Evolutionary conservation across 208 protist species (phyloP), one percentile per base, ranked within the genome.

Genomic region (Leishmania gerbilli): DNA sequence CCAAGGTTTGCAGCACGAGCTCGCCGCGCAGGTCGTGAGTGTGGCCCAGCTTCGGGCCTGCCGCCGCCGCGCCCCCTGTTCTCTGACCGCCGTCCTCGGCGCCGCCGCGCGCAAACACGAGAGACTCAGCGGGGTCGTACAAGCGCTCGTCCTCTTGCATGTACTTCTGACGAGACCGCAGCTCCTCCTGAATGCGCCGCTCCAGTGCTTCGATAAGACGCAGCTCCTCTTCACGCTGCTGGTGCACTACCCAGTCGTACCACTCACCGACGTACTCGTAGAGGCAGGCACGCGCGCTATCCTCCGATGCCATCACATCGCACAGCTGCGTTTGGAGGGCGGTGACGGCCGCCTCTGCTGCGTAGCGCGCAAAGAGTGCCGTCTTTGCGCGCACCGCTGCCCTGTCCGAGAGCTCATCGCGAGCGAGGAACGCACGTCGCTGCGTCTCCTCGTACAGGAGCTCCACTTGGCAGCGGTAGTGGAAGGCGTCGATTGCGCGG

Each of bases 91-190:
- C 24, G n/a, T 68, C 47, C 37, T 49, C 75, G 19, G 31, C 45
- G 58, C 13, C 2, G 19, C 24, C 67, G 5, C 19, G 31, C 15
- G 51, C 56, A 64, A 51, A 58, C 42, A 17, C 2, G 49, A 55
- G 49, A 15, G 6, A 68, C 6, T 62, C 72, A 11, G 19, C 34
- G 4, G 24, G 64, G 64, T 84, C 74, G 45, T 95, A 95, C 58
- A 92, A 74, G 15, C 92, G 92, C 9, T 68, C 51, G 67, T 94
- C 90, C 71, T 95, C 92, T 31, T 67, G 55, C 76, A 91, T 84
- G 68, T 68, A 82, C 58, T 45, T 37, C 76, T 94, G 84, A 11
- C 89, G 86, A 34, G 86, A 68, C 9, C 81, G 86, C 2, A 90
- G 81, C 77, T 95, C 89, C 49, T 77, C 86, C 49, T 76, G 77